These are phyloP conservation scores for Talaromyces amestolkiae DNA, from an alignment of 2,329 filamentous ascomycete species.

Conservation along the genomic window DNA sequence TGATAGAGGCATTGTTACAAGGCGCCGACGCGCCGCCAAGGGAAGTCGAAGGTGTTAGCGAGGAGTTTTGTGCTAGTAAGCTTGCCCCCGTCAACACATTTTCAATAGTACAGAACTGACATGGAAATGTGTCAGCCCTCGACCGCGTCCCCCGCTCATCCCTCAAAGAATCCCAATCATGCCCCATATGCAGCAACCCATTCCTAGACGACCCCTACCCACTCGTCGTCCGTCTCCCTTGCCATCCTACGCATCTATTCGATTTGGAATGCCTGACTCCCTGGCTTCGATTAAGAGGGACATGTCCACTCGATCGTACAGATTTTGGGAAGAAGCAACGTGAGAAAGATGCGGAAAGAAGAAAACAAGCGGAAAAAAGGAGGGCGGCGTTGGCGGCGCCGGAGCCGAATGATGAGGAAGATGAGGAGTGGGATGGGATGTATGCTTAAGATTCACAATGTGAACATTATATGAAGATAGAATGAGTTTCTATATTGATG, in stretches of 20 bases:
- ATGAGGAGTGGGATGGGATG: conserved; percentile 51
- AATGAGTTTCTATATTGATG: neutral
- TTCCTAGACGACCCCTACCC: conserved; percentile 63
- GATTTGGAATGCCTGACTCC: conserved; percentile 65
- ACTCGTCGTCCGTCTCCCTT: conserved; percentile 62
- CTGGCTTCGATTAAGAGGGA: conserved; percentile 63
- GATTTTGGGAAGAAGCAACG: conserved; percentile 57
- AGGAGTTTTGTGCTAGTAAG: conserved; percentile 57
- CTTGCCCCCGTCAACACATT: neutral
- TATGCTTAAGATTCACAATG: conserved; percentile 34
- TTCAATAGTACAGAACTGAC: neutral
- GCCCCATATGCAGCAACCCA: conserved; percentile 60
- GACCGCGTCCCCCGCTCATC: conserved; percentile 58
- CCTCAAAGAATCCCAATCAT: conserved; percentile 54
- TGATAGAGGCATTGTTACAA: conserved; percentile 56
- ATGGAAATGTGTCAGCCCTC: conserved; percentile 41
- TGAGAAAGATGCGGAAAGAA: conserved; percentile 53
- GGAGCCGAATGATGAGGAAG: conserved; percentile 40
- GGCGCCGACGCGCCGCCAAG: conserved; percentile 59
- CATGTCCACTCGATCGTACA: conserved; percentile 61
- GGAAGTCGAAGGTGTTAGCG: conserved; percentile 60
- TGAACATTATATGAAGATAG: neutral
- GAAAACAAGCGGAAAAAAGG: conserved; percentile 49
- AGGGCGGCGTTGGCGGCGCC: conserved; percentile 25
- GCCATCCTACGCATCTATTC: conserved; percentile 61